A percentile compares a stretch with the other conserved stretches of the same genome.
phyloP scores from a whole-genome alignment of 176 grass and related monocot species.

The Zoysia japonica region DNA sequence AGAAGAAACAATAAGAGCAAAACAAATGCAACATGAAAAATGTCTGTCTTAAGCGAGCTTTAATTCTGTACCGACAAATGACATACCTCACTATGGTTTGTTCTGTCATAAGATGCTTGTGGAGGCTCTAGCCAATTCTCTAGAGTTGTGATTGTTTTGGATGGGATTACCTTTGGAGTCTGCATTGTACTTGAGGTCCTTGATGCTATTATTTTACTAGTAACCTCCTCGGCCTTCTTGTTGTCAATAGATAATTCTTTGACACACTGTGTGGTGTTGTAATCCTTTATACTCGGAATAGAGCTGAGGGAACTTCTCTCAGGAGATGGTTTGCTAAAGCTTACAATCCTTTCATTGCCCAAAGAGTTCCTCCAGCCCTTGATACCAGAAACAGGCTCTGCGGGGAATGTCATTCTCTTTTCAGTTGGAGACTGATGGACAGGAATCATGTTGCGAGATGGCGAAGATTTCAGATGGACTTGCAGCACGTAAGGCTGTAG shows the following conservation, averaged over 20 bases:
- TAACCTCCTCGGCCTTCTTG: constrained; percentile 45
- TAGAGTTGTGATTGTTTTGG: constrained; percentile 44
- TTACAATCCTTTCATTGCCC: constrained; percentile 55
- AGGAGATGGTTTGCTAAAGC: constrained; percentile 41
- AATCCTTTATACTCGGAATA: constrained; percentile 49
- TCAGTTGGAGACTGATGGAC: constrained; percentile 37
- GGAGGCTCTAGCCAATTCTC: constrained; percentile 46
- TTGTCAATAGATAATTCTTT: constrained; percentile 34
- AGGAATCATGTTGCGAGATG: constrained; percentile 38
- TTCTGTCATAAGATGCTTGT: constrained; percentile 44
- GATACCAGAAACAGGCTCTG: constrained; percentile 42
- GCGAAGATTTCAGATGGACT: constrained; percentile 72
- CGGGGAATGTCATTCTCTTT: constrained; percentile 51
- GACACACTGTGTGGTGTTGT: constrained; percentile 11
- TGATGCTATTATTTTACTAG: constrained; percentile 41
- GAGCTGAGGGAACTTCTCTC: constrained; percentile 43
- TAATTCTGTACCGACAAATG: neutral
- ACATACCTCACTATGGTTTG: constrained; percentile 50
- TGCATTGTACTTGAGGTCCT: constrained; percentile 36
- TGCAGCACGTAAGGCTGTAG: constrained; percentile 72
- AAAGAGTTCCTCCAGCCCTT: constrained; percentile 56
- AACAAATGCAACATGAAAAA: neutral
- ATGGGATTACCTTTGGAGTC: constrained; percentile 38
- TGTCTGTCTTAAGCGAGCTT: neutral
- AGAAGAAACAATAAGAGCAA: neutral